Evolutionary conservation across 768 basidiomycete species (phyloP).

Genomic region (Russula foetens): DNA sequence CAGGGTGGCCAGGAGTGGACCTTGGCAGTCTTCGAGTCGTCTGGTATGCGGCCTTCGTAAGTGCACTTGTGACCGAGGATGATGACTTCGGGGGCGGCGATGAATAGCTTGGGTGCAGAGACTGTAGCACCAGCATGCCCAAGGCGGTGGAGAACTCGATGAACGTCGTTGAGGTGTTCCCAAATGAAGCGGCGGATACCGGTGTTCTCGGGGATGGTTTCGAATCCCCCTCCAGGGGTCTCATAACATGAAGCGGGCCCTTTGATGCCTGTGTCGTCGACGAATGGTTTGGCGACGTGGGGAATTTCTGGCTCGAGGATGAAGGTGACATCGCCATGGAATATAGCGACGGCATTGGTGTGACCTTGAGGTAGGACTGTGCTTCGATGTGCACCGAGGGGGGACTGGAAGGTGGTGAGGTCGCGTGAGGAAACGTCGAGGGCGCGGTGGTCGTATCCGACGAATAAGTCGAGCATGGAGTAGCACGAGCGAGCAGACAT

Average conservation of each 20-base stretch:
- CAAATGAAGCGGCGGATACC: not conserved
- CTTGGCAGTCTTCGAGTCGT: constrained; percentile 21
- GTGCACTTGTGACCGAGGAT: constrained; percentile 17
- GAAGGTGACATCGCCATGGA: not conserved
- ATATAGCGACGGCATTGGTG: not conserved
- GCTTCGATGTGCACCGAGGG: not conserved
- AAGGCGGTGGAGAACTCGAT: not conserved
- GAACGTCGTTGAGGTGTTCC: not conserved
- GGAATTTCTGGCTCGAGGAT: not conserved
- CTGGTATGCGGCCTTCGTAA: not conserved
- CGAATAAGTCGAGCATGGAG: not conserved
- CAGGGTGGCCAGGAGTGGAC: constrained; percentile 22
- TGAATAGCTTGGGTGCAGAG: not conserved
- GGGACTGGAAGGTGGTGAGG: not conserved
- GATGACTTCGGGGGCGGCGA: constrained; percentile 25
- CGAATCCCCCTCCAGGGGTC: not conserved
- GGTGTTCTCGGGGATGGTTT: not conserved
- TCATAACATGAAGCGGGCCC: not conserved
- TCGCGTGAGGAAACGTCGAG: not conserved
- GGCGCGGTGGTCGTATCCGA: not conserved
- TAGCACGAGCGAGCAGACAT: constrained; percentile 23
- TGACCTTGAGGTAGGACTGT: not conserved
- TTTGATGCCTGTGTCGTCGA: not conserved
- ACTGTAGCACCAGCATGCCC: not conserved
- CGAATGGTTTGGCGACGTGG: not conserved